These are phyloP conservation scores for Tirmania nivea DNA, from an alignment of 495 filamentous ascomycete species.

Conservation along the genomic window DNA sequence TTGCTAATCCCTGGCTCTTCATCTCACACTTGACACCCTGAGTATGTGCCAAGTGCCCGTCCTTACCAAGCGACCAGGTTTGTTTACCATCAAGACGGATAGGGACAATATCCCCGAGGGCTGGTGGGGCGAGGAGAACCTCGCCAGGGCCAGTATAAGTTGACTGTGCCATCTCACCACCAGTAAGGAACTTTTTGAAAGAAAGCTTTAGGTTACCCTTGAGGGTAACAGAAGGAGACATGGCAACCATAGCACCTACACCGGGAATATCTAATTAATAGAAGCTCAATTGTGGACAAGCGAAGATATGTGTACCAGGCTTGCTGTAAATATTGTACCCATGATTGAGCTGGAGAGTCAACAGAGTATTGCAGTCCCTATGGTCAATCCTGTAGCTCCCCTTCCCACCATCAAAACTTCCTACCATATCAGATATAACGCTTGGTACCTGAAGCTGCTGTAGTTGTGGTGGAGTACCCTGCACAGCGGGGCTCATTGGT, in stretches of 20 bases:
- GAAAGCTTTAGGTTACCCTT: conserved; percentile 61
- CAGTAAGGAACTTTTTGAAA: conserved; percentile 64
- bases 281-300: background rate
- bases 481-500: background rate
- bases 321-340: conserved; percentile 66
- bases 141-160: conserved; percentile 83
- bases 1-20: conserved; percentile 67
- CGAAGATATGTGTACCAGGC: conserved; percentile 34
- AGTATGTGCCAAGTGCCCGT: conserved; percentile 58
- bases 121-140: conserved; percentile 55
- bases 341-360: conserved; percentile 76
- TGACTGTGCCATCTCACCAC: conserved; percentile 59
- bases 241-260: conserved; percentile 72
- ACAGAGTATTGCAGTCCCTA: conserved; percentile 67
- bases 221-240: conserved; percentile 70
- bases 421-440: conserved; percentile 53
- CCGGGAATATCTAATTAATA: background rate
- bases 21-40: conserved; percentile 63
- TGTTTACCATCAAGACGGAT: conserved; percentile 47
- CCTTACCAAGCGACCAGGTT: conserved; percentile 61
- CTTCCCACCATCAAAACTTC: conserved; percentile 63
- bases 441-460: conserved; percentile 17
- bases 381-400: conserved; percentile 87
- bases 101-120: conserved; percentile 69
- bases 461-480: conserved; percentile 9